A percentile compares a stretch with the other conserved stretches of the same genome.
These are phyloP conservation scores for Xylaria curta DNA, from an alignment of 495 filamentous ascomycete genomes.

Conservation along the genomic window DNA sequence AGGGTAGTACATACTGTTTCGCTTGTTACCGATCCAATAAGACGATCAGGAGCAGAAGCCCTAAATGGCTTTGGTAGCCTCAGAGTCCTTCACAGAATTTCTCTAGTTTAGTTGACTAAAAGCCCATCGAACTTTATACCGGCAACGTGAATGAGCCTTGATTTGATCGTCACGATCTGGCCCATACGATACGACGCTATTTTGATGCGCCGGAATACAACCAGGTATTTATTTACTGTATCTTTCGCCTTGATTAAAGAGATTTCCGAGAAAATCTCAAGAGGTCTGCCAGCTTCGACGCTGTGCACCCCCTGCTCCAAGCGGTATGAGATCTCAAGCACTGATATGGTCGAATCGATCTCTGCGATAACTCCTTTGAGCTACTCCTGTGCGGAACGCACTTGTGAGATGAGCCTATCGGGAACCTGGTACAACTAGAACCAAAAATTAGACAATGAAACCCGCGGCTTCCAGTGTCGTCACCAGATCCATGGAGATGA, in stretches of 20 bases:
- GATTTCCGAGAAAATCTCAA: not conserved
- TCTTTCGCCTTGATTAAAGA: not conserved
- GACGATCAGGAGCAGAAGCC: constrained; percentile 7
- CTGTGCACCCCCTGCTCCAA: not conserved
- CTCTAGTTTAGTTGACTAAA: constrained; percentile 1
- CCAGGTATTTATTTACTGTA: not conserved
- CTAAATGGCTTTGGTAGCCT: not conserved
- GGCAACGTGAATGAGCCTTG: not conserved
- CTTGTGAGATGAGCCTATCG: not conserved
- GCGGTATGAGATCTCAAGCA: not conserved
- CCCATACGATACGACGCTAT: not conserved
- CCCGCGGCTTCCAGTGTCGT: not conserved
- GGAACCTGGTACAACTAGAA: not conserved
- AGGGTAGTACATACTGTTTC: constrained; percentile 2
- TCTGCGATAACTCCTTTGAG: constrained; percentile 4
- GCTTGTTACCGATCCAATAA: not conserved
- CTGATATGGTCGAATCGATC: not conserved
- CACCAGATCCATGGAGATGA: not conserved
- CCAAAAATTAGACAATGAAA: not conserved
- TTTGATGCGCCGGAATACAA: constrained; percentile 5
- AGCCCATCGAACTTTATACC: constrained; percentile 1
- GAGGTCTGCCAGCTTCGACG: not conserved
- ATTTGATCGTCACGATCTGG: not conserved
- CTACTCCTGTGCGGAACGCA: not conserved
- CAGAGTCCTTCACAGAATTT: not conserved